phyloP scores from a whole-genome alignment of 2,329 filamentous ascomycete genomes.

The Hyphodiscus sp. region DNA sequence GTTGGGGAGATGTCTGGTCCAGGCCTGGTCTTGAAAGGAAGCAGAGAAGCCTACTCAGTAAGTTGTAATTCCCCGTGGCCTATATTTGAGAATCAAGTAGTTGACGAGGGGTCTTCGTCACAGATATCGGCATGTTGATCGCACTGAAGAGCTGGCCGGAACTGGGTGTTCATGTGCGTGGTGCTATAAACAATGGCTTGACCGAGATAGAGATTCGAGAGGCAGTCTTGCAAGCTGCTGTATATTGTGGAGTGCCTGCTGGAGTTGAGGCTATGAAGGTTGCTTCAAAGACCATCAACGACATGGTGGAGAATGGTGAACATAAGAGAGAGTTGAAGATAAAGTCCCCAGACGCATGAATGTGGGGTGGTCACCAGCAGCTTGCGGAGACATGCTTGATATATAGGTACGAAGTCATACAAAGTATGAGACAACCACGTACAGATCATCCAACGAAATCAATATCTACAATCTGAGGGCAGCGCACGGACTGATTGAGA shows the following conservation, averaged over 20 bases:
- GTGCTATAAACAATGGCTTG: conserved; percentile 56
- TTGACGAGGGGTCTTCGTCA: not conserved
- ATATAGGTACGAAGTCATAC: too few relatives aligned
- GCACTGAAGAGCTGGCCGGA: conserved; percentile 54
- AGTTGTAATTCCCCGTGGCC: not conserved
- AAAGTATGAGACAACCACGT: too few relatives aligned
- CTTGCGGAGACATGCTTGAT: too few relatives aligned
- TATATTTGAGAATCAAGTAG: not conserved
- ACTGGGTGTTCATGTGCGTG: conserved; percentile 54
- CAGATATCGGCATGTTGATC: conserved; percentile 52
- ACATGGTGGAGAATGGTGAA: conserved; percentile 23
- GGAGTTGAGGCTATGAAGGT: conserved; percentile 35
- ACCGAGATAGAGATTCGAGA: conserved; percentile 57
- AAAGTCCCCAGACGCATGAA: conserved; percentile 1
- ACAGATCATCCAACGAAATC: too few relatives aligned
- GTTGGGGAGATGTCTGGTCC: conserved; percentile 59
- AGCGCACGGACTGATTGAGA: too few relatives aligned
- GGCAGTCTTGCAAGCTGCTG: conserved; percentile 42
- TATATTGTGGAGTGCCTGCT: conserved; percentile 39
- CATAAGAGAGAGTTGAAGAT: conserved; percentile 6
- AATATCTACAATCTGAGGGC: too few relatives aligned
- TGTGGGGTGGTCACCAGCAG: not conserved
- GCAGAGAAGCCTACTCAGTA: conserved; percentile 50
- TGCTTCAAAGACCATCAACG: conserved; percentile 26
- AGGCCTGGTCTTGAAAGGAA: conserved; percentile 56